phyloP scores from a whole-genome alignment of 2,329 filamentous ascomycete genomes.

The Tolypocladium cylindrosporum region DNA sequence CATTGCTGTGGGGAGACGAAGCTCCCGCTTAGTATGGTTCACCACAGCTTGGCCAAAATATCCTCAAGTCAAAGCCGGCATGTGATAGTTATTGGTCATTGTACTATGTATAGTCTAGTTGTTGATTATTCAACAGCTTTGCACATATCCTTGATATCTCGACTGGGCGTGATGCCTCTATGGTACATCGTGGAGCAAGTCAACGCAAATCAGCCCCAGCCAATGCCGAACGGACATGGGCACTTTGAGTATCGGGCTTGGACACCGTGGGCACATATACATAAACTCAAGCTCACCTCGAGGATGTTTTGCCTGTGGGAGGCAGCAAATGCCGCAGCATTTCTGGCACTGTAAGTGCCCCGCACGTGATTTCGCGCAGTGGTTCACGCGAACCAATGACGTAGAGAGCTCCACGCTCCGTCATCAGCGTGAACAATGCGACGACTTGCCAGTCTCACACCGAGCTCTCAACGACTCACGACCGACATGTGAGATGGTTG shows the following conservation, averaged over 20 bases:
- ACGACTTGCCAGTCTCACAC: neutral
- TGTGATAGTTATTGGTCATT: neutral
- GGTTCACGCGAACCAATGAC: slow-evolving; percentile 7
- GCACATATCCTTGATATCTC: neutral
- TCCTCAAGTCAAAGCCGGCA: neutral
- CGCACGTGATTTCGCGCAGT: slow-evolving; percentile 11
- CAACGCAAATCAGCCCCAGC: neutral
- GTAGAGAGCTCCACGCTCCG: slow-evolving; percentile 3
- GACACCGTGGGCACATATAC: neutral
- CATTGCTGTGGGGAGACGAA: neutral
- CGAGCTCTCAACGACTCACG: neutral
- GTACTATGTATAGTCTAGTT: too few relatives aligned
- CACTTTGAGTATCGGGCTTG: neutral
- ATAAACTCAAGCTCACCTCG: neutral
- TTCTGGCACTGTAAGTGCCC: too few relatives aligned
- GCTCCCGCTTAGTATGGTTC: neutral
- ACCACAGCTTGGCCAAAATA: neutral
- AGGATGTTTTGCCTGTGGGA: too few relatives aligned
- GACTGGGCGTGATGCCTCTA: neutral
- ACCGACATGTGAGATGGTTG: slow-evolving; percentile 17
- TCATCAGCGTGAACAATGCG: slow-evolving; percentile 1
- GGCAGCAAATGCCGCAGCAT: neutral
- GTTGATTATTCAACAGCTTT: too few relatives aligned
- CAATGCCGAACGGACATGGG: neutral
- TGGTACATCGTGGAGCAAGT: neutral